Evolutionary conservation across 352 stramenopile species (phyloP).

Genomic region (Globisporangium abappressorium): DNA sequence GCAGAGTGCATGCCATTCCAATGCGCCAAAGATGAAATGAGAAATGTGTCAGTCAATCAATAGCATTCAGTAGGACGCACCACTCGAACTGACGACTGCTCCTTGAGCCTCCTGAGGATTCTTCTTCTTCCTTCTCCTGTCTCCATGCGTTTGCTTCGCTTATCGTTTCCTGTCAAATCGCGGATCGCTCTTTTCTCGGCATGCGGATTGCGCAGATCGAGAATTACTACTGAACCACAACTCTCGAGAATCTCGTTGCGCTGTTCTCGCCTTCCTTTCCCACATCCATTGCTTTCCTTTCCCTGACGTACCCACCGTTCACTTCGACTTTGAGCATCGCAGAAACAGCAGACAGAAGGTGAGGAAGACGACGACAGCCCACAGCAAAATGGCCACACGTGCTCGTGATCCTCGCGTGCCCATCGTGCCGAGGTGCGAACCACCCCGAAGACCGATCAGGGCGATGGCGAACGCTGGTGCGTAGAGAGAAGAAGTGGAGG

Average conservation of each 20-base stretch:
- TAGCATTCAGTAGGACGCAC: not conserved
- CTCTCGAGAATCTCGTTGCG: not conserved
- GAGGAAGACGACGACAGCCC: not conserved
- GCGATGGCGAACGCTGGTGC: not conserved
- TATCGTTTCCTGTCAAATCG: too few species aligned
- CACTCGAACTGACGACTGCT: not conserved
- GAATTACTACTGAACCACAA: not conserved
- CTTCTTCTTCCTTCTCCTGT: not conserved
- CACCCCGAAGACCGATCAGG: not conserved
- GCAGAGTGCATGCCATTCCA: not conserved
- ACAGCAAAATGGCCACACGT: not conserved
- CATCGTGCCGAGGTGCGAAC: not conserved
- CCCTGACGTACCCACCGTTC: not conserved
- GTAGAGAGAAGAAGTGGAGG: not conserved
- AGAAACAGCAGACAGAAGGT: not conserved
- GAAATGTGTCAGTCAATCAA: conserved; percentile 6
- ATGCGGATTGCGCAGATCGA: not conserved
- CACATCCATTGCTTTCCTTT: too few species aligned
- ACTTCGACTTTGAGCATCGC: not conserved
- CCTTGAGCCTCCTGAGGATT: not conserved
- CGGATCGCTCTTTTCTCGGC: too few species aligned
- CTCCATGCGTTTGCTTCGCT: too few species aligned
- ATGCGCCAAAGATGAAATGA: not conserved
- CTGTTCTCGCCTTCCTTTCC: not conserved
- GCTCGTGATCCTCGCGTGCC: not conserved